phyloP scores from a whole-genome alignment of 257 asterid genomes.

The Petunia axillaris region DNA sequence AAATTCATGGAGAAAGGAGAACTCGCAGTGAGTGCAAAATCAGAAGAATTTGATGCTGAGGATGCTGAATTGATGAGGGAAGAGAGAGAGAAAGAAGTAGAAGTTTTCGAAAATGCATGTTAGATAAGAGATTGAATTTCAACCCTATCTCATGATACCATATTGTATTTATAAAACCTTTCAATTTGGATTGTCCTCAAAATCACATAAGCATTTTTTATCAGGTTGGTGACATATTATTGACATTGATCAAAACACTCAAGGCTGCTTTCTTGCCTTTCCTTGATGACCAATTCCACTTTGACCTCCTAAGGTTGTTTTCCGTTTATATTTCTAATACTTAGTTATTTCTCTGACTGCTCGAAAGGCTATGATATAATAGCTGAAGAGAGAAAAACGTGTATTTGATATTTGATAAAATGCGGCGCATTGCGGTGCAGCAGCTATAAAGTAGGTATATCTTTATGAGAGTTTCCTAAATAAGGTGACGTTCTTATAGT shows the following conservation, averaged over 20 bases:
- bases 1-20: slow-evolving; percentile 39
- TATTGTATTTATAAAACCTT: no score
- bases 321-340: no score
- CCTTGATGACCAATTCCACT: slow-evolving; percentile 18
- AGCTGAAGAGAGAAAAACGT: slow-evolving; percentile 90
- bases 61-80: no score
- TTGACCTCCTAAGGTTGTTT: no score
- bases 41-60: no score
- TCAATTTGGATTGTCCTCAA: no score
- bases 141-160: not conserved
- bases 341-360: no score
- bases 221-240: slow-evolving; percentile 85
- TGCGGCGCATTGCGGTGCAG: slow-evolving; percentile 69
- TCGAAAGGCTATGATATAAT: slow-evolving; percentile 87
- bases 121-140: no score
- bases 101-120: not conserved
- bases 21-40: no score
- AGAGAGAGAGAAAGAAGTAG: not conserved
- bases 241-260: slow-evolving; percentile 83
- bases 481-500: not conserved
- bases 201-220: not conserved
- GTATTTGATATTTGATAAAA: slow-evolving; percentile 86
- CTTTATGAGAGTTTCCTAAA: no score
- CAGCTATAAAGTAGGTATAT: no score
- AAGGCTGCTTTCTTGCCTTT: slow-evolving; percentile 74